Base-by-base conservation (phyloP, 2,329 filamentous ascomycete species). In the Fusarium torulosum region DNA sequence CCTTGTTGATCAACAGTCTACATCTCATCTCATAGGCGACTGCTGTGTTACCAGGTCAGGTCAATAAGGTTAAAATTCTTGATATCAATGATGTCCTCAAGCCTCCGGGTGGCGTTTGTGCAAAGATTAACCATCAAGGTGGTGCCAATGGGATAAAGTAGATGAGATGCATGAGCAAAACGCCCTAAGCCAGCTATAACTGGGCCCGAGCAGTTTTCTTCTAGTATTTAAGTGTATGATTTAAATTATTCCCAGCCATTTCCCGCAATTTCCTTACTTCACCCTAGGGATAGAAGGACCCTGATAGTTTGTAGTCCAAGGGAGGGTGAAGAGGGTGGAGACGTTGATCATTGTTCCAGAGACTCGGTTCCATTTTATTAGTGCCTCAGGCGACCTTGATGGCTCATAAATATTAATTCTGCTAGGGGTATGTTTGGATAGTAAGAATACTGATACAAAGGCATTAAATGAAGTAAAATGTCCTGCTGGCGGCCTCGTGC, bases 91-190 rank as follows among this genome's bases (percentile, higher is more conserved):
- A 35, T 25, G 17, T 23, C 35, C 31, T 17, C 3, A 10, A 25
- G 10, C 13, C 19, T 25, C n/a, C 6, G 31, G 11, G 29, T 51
- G 45, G 35, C 31, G 31, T 21, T 7, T 46, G 35, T 10, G 25
- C 29, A 27, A 29, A 23, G 27, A 21, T 29, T 46, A 20, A 20
- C 65, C 55, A 68, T 68, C 65, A 68, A 46, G 65, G 65, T 69
- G 31, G 15, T 19, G 21, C 15, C 14, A 59, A 33, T 31, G 8
- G 43, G 8, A 51, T 29, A 23, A 23, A 41, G 23, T n/a, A n/a
- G n/a, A n/a, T n/a, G 7, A 20, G 19, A 40, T 27, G 44, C 13
- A 47, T 33, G 15, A n/a, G 13, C 13, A 17, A 14, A 23, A 17
- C 8, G 5, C 19, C 10, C 43, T 43, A 15, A 25, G 21, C 2